Evolutionary conservation across 257 asterid species (phyloP).

Genomic region (Thymus mandschuricus): DNA sequence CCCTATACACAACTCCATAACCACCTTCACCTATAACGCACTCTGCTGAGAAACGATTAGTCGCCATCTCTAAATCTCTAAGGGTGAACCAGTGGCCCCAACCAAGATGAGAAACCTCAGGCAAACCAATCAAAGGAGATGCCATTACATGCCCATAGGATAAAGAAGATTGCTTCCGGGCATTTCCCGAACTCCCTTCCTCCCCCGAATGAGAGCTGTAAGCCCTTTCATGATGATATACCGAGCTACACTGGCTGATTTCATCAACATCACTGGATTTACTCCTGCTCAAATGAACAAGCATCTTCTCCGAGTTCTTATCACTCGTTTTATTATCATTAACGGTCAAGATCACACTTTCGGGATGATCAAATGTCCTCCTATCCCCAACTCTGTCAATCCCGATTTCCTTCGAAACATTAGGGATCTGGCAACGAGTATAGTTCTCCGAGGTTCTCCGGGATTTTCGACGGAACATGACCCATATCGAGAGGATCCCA

Average conservation of each 20-base stretch:
- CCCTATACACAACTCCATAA: conserved; percentile 89
- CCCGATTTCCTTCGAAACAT: conserved; percentile 73
- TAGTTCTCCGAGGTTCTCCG: conserved; percentile 49
- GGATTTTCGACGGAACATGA: conserved; percentile 62
- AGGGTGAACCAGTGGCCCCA: conserved; percentile 99
- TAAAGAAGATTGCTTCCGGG: conserved; percentile 53
- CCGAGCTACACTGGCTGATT: conserved; percentile 81
- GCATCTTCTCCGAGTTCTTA: conserved; percentile 68
- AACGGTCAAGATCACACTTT: conserved; percentile 51
- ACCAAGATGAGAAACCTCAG: conserved; percentile 90
- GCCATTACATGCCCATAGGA: conserved; percentile 69
- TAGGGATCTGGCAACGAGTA: conserved; percentile 69
- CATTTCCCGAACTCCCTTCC: conserved; percentile 79
- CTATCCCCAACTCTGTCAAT: conserved; percentile 68
- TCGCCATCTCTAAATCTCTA: conserved; percentile 87
- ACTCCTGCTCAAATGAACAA: conserved; percentile 71
- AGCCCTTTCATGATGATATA: conserved; percentile 66
- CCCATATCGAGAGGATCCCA: conserved; percentile 76
- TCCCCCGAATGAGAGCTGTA: conserved; percentile 91
- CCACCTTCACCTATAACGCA: conserved; percentile 92
- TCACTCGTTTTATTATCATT: conserved; percentile 60
- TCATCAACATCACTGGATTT: conserved; percentile 82
- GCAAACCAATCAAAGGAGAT: conserved; percentile 89
- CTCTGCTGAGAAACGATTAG: conserved; percentile 71
- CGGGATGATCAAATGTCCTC: conserved; percentile 45